Evolutionary conservation across 768 basidiomycete genomes (phyloP), one percentile per base, ranked within the genome.

Genomic region (Lentinula boryana): DNA sequence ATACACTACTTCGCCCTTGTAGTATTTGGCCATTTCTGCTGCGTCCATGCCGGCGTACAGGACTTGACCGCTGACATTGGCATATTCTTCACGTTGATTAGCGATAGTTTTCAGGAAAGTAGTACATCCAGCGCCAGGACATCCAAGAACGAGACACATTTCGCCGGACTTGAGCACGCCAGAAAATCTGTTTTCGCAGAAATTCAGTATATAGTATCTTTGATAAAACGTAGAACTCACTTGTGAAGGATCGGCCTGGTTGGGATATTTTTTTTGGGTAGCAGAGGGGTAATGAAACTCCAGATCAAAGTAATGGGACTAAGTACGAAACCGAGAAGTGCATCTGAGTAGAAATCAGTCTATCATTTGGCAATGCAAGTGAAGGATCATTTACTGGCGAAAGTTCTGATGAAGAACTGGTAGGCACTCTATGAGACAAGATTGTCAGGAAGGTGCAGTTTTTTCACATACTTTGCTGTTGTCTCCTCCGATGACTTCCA

Each of bases 61-160:
- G n/a, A 95, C 86, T 13, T 90, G 78, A 35, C 93, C 92, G 1
- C 74, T 69, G 53, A 95, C 83, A 4, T 66, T 74, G 1, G 83
- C 78, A 68, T 83, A 95, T 12, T 82, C 88, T 7, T 75, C 76
- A 3, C 90, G 80, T 62, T 86, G 80, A 69, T 95, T 93, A 18
- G 94, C 83, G 62, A 96, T 87, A 0, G 85, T 73, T 72, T 92
- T 93, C 21, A 96, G 78, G 75, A 96, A 93, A 0, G 94, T 90
- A 0, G 87, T 84, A 69, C 94, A 95, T 36, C 93, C 93, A 5
- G 90, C 81, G 1, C 88, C 89, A 4, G 93, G 93, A 58, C 90
- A 86, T 18, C 93, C 93, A 12, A 91, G 77, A 21, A 90, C 91
- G 5, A 93, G 80, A 68, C 91, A 87, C 92, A 95, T 94, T 77